A percentile compares a stretch with the other conserved stretches of the same genome.
phyloP scores from a whole-genome alignment of 768 basidiomycete species.

The Chalciporus pseudorubinellus region DNA sequence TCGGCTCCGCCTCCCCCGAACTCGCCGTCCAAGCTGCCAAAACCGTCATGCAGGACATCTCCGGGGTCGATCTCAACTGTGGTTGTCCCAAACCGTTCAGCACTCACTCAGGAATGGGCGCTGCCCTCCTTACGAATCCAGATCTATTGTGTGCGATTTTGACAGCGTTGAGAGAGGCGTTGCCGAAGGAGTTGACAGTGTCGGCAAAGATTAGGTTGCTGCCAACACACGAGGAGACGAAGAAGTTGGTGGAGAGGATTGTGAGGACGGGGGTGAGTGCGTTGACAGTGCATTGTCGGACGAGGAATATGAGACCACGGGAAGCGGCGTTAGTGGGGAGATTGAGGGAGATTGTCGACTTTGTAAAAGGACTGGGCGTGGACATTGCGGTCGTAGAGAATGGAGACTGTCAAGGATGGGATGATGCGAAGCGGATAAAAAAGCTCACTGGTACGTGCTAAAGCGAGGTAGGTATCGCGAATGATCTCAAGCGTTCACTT shows the following conservation, averaged over 20 bases:
- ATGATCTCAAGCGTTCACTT: neutral
- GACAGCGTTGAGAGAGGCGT: conserved; percentile 64
- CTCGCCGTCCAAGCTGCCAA: conserved; percentile 92
- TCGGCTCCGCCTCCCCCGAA: conserved; percentile 86
- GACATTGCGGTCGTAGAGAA: conserved; percentile 91
- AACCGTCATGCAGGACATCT: conserved; percentile 81
- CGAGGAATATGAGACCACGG: conserved; percentile 82
- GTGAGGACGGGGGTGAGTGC: conserved; percentile 84
- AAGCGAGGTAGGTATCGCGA: neutral
- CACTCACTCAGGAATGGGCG: conserved; percentile 93
- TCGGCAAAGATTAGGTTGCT: conserved; percentile 92
- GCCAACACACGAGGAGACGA: conserved; percentile 81
- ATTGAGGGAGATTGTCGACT: conserved; percentile 81
- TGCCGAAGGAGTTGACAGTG: conserved; percentile 81
- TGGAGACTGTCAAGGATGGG: conserved; percentile 81
- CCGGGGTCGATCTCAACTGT: conserved; percentile 95
- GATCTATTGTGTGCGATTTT: conserved; percentile 90
- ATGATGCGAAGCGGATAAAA: conserved; percentile 75
- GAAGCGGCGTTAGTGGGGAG: conserved; percentile 79
- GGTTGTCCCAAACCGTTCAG: conserved; percentile 98
- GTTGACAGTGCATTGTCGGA: conserved; percentile 94
- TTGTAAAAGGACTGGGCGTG: conserved; percentile 69
- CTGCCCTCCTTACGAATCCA: conserved; percentile 88
- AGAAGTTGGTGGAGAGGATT: conserved; percentile 86
- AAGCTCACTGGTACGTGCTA: conserved; percentile 62